These are phyloP conservation scores for Sporopachydermia quercuum DNA, from an alignment of 805 yeast genomes.

Conservation along the genomic window DNA sequence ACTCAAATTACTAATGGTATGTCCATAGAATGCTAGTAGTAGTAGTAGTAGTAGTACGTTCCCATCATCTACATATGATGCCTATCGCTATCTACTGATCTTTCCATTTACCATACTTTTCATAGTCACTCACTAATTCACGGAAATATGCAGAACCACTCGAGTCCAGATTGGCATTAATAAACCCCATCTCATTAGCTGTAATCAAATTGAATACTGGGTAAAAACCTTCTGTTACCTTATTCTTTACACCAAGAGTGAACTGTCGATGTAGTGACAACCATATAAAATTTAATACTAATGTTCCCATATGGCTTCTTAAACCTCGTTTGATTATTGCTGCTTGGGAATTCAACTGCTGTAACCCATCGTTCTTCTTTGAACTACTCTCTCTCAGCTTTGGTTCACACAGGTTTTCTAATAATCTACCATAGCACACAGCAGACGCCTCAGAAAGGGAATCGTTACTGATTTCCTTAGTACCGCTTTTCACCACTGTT, in stretches of 20 bases:
- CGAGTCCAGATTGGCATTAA: conserved; percentile 50
- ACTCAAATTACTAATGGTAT: no score
- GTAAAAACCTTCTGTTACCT: conserved; percentile 41
- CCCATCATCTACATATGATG: no score
- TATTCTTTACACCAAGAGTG: conserved; percentile 28
- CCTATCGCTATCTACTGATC: no score
- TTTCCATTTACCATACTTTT: conserved; percentile 70
- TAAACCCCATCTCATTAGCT: conserved; percentile 42
- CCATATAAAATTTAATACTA: conserved; percentile 44
- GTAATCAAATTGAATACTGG: conserved; percentile 58
- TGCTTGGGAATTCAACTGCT: conserved; percentile 39
- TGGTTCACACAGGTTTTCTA: conserved; percentile 67
- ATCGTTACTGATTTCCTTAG: conserved; percentile 7
- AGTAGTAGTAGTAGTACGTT: no score
- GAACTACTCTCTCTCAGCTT: conserved; percentile 18
- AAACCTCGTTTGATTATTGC: conserved; percentile 42
- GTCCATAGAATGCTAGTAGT: no score
- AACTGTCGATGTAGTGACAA: conserved; percentile 37
- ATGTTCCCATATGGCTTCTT: conserved; percentile 45
- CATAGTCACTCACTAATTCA: conserved; percentile 56
- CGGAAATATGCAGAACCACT: conserved; percentile 58
- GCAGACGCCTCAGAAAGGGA: conserved; percentile 24
- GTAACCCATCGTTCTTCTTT: conserved; percentile 18
- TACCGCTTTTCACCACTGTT: conserved; percentile 11
- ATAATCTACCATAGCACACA: conserved; percentile 36